A percentile compares a stretch with the other conserved stretches of the same genome.
phyloP scores from a whole-genome alignment of 2,329 filamentous ascomycete genomes.

The Pseudopyricularia cyperi region DNA sequence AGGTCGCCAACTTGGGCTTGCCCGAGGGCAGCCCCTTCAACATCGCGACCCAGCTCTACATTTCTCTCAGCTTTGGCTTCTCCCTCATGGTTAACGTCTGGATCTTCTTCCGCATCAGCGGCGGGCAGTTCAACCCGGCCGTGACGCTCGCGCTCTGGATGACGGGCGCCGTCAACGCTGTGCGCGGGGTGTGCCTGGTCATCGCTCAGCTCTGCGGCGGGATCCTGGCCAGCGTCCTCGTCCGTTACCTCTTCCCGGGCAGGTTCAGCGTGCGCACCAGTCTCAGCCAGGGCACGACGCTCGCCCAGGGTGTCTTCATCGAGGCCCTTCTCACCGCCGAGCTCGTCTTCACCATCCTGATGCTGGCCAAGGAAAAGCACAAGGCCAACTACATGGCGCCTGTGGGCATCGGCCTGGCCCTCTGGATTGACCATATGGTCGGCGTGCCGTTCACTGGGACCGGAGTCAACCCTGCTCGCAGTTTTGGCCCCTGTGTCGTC shows the following conservation, averaged over 20 bases:
- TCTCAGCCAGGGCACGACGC: constrained; percentile 17
- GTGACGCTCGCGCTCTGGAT: constrained; percentile 16
- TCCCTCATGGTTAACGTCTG: constrained; percentile 40
- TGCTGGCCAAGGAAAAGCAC: constrained; percentile 50
- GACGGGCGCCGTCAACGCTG: background rate
- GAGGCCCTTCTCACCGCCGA: constrained; percentile 41
- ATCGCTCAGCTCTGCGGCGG: background rate
- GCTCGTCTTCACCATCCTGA: constrained; percentile 40
- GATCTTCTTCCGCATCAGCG: constrained; percentile 42
- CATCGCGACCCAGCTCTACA: constrained; percentile 28
- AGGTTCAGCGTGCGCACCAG: background rate
- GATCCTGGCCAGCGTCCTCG: background rate
- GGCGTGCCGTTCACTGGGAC: constrained; percentile 33
- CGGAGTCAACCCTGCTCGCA: constrained; percentile 36
- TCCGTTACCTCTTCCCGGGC: background rate
- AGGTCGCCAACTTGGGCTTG: constrained; percentile 8
- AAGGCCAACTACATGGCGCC: constrained; percentile 49
- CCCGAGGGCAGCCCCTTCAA: constrained; percentile 6
- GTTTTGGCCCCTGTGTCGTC: constrained; percentile 34
- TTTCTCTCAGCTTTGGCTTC: constrained; percentile 34
- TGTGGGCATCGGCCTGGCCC: constrained; percentile 46
- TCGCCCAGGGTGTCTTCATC: constrained; percentile 38
- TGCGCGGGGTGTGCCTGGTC: background rate
- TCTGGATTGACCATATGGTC: constrained; percentile 34
- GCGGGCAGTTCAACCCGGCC: constrained; percentile 38